Evolutionary conservation across 768 basidiomycete species (phyloP).

Genomic region (Pulveroboletus sp.): DNA sequence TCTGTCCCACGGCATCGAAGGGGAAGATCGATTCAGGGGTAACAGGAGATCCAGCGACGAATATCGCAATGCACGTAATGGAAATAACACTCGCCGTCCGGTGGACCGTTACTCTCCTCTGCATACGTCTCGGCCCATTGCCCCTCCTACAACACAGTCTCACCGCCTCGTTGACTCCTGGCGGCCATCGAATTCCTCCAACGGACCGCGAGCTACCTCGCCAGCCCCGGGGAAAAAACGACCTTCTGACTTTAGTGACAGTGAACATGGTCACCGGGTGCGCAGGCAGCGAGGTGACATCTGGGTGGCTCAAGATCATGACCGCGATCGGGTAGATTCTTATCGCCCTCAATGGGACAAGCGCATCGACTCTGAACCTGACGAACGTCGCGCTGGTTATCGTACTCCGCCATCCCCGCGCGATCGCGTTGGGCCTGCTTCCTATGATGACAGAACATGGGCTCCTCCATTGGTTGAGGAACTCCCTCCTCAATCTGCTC

Average conservation of each 20-base stretch:
- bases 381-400: slow-evolving; percentile 10
- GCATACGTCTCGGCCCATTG: background rate
- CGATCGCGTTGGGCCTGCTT: slow-evolving; percentile 1
- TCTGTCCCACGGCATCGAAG: slow-evolving; percentile 1
- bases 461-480: background rate
- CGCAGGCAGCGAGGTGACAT: slow-evolving; percentile 24
- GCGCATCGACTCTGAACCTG: slow-evolving; percentile 9
- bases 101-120: slow-evolving; percentile 13
- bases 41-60: slow-evolving; percentile 11
- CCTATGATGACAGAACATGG: slow-evolving; percentile 8
- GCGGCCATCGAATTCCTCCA: slow-evolving; percentile 5
- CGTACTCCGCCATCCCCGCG: slow-evolving; percentile 5
- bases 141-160: slow-evolving; percentile 4
- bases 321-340: slow-evolving; percentile 2
- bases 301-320: slow-evolving; percentile 15
- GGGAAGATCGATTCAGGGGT: slow-evolving; percentile 10
- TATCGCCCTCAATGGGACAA: slow-evolving; percentile 12
- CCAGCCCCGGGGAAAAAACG: slow-evolving; percentile 21
- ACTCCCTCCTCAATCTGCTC: background rate
- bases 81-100: background rate
- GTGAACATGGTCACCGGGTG: slow-evolving; percentile 16
- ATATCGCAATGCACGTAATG: slow-evolving; percentile 2
- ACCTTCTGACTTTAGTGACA: slow-evolving; percentile 17
- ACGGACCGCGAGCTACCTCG: slow-evolving; percentile 12
- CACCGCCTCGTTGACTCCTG: slow-evolving; percentile 1